Evolutionary conservation across 768 basidiomycete genomes (phyloP).

Genomic region (Mycena pura): DNA sequence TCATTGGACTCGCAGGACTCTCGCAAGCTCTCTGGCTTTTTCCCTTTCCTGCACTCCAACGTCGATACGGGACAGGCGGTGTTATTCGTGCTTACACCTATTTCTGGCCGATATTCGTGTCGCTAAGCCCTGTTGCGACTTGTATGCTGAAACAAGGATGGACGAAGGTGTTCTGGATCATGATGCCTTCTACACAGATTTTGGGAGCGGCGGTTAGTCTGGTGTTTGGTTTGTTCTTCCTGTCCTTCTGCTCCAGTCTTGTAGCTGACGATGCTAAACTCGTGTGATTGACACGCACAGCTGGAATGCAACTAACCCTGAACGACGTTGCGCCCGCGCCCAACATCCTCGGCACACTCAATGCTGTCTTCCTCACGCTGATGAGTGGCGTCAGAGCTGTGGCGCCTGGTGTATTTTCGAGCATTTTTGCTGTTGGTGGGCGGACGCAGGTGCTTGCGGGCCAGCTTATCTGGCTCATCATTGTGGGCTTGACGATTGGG

Average conservation of each 20-base stretch:
- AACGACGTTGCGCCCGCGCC: not conserved
- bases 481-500: no score
- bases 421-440: not conserved
- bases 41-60: not conserved
- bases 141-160: not conserved
- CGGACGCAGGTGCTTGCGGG: not conserved
- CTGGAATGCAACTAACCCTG: not conserved
- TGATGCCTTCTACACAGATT: not conserved
- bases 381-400: not conserved
- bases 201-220: not conserved
- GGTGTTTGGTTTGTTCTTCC: not conserved
- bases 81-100: not conserved
- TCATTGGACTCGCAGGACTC: not conserved
- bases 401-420: not conserved
- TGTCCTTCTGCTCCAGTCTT: not conserved
- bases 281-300: not conserved
- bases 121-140: not conserved
- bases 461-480: not conserved
- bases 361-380: not conserved
- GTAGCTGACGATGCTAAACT: no score
- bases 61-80: not conserved
- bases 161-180: not conserved
- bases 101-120: not conserved
- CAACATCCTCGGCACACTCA: not conserved
- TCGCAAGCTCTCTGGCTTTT: not conserved